Evolutionary conservation across 257 asterid species (phyloP), one percentile per base, ranked within the genome.

Genomic region (Eucommia ulmoides): DNA sequence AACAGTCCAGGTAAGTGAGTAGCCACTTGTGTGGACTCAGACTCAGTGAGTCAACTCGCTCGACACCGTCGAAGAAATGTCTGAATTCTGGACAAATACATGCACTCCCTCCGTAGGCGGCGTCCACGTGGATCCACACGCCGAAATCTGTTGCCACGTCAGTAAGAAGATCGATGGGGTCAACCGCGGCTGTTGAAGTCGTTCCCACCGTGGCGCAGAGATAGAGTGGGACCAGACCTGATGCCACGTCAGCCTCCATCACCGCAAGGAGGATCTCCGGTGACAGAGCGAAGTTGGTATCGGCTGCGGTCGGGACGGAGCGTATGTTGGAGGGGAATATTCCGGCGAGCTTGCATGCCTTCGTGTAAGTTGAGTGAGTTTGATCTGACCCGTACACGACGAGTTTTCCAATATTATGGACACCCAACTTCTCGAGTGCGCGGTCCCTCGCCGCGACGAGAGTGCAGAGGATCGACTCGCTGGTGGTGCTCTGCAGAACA

Each of bases 91-190:
- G 72, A 46, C 72, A 66, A n/a, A 66, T 60, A 20, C 72, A 66
- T 9, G 72, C 72, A 2, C 55, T 51, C 1, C 72, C 72, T 9
- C 60, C 72, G 22, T 66, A 66, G 2, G 72, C 67, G 0, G 72
- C 72, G 4, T 66, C 72, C 60, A 66, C 72, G 49, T 66, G 72
- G 5, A 66, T 14, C 72, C 72, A 66, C 2, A 66, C 20, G n/a
- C 47, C 17, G n/a, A 50, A 25, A 7, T 51, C 56, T 6, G 19
- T 44, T 1, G 64, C 60, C 53, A 60, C 50, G 20, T 66, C 49
- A 1, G 26, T 57, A 0, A 66, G 64, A 9, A 33, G 52, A 16
- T 41, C 38, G 9, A 66, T 20, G 0, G 67, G 72, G 19, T 66
- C 72, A 8, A 61, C 17, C 0, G 72, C 67, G 0, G 67, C 51